phyloP scores from a whole-genome alignment of 345 rosid genomes.

The Excoecaria agallocha region DNA sequence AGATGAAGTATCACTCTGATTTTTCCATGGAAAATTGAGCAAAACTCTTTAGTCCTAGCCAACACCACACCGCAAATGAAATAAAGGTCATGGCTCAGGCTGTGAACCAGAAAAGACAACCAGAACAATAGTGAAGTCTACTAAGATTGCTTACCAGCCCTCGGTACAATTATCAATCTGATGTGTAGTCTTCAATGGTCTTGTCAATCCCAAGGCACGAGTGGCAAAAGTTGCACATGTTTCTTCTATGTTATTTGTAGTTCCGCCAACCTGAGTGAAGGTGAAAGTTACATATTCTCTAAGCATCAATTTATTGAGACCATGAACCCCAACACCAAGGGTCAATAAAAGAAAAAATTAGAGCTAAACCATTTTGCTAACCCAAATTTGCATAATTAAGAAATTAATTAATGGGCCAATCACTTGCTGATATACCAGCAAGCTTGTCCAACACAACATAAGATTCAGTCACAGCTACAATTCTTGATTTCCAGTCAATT shows the following conservation, averaged over 20 bases:
- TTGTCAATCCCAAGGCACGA: conserved; percentile 61
- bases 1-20: conserved; percentile 49
- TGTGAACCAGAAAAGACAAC: conserved; percentile 8
- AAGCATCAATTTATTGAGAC: not conserved
- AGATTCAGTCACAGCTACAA: conserved; percentile 67
- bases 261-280: conserved; percentile 76
- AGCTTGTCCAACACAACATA: conserved; percentile 90
- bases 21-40: conserved; percentile 72
- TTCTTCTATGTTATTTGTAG: conserved; percentile 89
- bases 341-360: not conserved
- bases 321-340: not conserved
- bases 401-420: conserved; percentile 21
- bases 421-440: conserved; percentile 82
- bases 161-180: conserved; percentile 97
- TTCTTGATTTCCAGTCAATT: conserved; percentile 81
- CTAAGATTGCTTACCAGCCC: conserved; percentile 62
- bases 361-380: not conserved
- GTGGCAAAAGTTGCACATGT: conserved; percentile 82
- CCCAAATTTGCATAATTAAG: not conserved
- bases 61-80: conserved; percentile 67
- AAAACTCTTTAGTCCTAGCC: conserved; percentile 74
- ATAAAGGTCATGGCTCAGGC: conserved; percentile 13
- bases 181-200: conserved; percentile 80
- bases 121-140: not conserved
- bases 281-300: not conserved